These are phyloP conservation scores for Phanerodontia chrysosporium DNA, from an alignment of 768 basidiomycete genomes.

Conservation along the genomic window DNA sequence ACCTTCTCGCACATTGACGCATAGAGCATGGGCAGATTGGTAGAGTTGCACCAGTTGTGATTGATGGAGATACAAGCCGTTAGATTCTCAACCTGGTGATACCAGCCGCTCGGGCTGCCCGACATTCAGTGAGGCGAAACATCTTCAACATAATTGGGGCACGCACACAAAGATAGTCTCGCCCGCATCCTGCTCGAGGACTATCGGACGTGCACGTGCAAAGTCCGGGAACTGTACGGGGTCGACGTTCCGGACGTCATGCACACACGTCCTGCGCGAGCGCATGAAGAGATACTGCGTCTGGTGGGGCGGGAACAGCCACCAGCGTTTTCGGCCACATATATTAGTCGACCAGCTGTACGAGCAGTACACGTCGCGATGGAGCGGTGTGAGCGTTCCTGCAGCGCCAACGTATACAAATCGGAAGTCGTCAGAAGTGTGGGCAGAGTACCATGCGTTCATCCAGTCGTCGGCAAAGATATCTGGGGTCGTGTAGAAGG, in stretches of 20 bases:
- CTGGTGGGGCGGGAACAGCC: slow-evolving; percentile 25
- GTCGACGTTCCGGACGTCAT: slow-evolving; percentile 21
- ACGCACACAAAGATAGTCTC: slow-evolving; percentile 27
- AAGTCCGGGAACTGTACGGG: slow-evolving; percentile 13
- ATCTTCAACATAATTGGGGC: too few relatives aligned
- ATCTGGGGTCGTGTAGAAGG: slow-evolving; percentile 24
- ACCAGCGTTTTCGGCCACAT: slow-evolving; percentile 26
- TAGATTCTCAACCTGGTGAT: slow-evolving; percentile 27
- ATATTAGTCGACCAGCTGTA: slow-evolving; percentile 30
- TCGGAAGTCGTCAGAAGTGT: slow-evolving; percentile 26
- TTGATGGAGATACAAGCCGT: slow-evolving; percentile 28
- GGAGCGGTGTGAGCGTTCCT: slow-evolving; percentile 26
- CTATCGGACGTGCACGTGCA: slow-evolving; percentile 11
- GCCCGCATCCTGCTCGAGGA: slow-evolving; percentile 22
- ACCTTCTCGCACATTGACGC: slow-evolving; percentile 26
- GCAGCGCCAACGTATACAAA: slow-evolving; percentile 26
- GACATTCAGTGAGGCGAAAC: too few relatives aligned
- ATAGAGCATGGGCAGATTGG: slow-evolving; percentile 25
- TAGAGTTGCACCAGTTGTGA: slow-evolving; percentile 30
- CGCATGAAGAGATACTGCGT: slow-evolving; percentile 18
- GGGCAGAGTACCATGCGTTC: slow-evolving; percentile 25
- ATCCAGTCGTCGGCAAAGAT: slow-evolving; percentile 29
- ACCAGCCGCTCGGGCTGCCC: slow-evolving; percentile 26
- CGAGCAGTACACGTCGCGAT: slow-evolving; percentile 27
- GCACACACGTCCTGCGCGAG: slow-evolving; percentile 14